Evolutionary conservation across 768 basidiomycete species (phyloP), one percentile per base, ranked within the genome.

Genomic region (Scleroderma bovista): DNA sequence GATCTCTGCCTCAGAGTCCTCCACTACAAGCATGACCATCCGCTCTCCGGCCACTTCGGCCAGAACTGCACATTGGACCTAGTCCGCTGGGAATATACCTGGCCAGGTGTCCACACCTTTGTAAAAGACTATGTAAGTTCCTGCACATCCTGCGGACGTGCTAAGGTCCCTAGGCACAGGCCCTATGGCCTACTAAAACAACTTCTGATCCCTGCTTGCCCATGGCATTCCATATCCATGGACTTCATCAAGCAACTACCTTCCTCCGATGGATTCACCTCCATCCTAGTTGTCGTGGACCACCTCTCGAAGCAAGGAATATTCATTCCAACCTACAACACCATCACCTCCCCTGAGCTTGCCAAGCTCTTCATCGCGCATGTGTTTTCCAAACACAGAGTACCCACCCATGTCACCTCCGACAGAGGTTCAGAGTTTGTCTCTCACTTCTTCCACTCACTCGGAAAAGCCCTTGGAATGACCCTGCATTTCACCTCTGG

Each of bases 241-340:
- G 67, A 73, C 50, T 52, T 59, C 47, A 67, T 69, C 47, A 57
- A 46, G 12, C 36, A 62, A 19, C 68, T 78, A 1, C 75, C 74
- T 0, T 22, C 22, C 13, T 40, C 46, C 1, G 71, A 70, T 8
- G 58, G 69, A 42, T 73, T 61, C 50, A 54, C 62, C 48, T 39
- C 61, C 7, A 68, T 70, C 22, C 39, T 40, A 7, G 13, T 40
- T 3, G n/a, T 40, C 5, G 22, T 48, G 10, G 24, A 26, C 19
- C 22, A 23, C 20, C 24, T 17, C 19, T 34, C 32, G 9, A 48
- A 39, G 54, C 44, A 6, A 51, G 53, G n/a, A n/a, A n/a, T n/a
- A 11, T 53, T 57, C 36, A 55, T 55, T 49, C 44, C 55, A 6
- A 53, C 50, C 39, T 22, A 46, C 19, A 34, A 44, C 24, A 45